Evolutionary conservation across 225 moss, liverwort and hornwort species (phyloP).

Genomic region (Asterella californica): DNA sequence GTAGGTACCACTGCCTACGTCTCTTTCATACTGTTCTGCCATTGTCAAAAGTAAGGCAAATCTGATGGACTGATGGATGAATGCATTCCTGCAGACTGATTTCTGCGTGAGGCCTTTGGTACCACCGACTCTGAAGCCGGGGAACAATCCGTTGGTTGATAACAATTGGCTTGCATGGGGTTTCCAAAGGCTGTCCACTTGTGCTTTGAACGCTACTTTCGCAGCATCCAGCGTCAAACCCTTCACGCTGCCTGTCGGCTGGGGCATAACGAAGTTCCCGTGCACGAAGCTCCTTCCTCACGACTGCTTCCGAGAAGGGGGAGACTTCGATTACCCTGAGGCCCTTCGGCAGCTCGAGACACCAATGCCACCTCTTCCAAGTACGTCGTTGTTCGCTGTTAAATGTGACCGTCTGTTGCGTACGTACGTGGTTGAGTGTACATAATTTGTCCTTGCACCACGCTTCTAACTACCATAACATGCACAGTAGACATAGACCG

Average conservation of each 20-base stretch:
- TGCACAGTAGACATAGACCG: too few relatives aligned
- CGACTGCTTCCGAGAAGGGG: slow-evolving; percentile 86
- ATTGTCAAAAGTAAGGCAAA: not conserved
- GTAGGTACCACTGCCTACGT: slow-evolving; percentile 18
- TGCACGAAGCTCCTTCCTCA: slow-evolving; percentile 73
- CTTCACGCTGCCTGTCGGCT: slow-evolving; percentile 57
- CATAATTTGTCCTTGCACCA: not conserved
- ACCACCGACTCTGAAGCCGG: slow-evolving; percentile 58
- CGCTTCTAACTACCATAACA: too few relatives aligned
- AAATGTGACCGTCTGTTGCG: not conserved
- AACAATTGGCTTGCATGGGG: slow-evolving; percentile 93
- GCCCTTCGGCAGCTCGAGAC: slow-evolving; percentile 70
- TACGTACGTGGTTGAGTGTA: not conserved
- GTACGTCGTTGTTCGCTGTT: slow-evolving; percentile 1
- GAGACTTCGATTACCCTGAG: slow-evolving; percentile 72
- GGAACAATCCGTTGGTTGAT: slow-evolving; percentile 58
- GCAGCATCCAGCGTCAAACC: slow-evolving; percentile 26
- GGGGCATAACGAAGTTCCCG: slow-evolving; percentile 72
- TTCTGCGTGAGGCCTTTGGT: slow-evolving; percentile 76
- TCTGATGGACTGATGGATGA: not conserved
- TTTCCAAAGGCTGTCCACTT: slow-evolving; percentile 59
- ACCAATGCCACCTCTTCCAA: slow-evolving; percentile 40
- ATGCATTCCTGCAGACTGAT: slow-evolving; percentile 44
- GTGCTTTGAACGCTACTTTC: slow-evolving; percentile 54
- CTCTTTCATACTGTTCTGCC: not conserved